phyloP scores from a whole-genome alignment of 345 rosid genomes.

The Barbarea vulgaris region DNA sequence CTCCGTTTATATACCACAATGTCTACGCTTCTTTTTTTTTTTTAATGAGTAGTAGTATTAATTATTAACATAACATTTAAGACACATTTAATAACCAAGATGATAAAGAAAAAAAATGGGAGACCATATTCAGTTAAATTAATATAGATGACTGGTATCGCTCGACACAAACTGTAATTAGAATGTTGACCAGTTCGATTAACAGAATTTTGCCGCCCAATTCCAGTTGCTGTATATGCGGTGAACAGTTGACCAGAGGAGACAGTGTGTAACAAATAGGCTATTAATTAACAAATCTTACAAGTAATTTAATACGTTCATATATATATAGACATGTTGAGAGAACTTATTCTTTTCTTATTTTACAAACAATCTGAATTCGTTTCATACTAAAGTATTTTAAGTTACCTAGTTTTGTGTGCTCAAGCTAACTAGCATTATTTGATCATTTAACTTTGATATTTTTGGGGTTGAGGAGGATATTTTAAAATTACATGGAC shows the following conservation, averaged over 20 bases:
- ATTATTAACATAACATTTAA: conserved; percentile 13
- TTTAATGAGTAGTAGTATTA: not conserved
- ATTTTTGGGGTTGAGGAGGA: not conserved
- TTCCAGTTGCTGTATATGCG: conserved; percentile 19
- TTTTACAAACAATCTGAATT: conserved; percentile 33
- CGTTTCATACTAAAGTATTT: conserved; percentile 11
- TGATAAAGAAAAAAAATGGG: not conserved
- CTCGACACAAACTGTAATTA: conserved; percentile 20
- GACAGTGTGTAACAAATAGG: conserved; percentile 31
- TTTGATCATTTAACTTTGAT: not conserved
- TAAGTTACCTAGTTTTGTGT: not conserved
- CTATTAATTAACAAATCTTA: conserved; percentile 29
- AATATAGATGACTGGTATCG: not conserved
- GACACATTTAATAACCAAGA: conserved; percentile 13
- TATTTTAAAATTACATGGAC: not conserved
- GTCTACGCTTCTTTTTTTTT: not conserved
- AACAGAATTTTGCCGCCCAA: conserved; percentile 34
- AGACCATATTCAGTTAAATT: conserved; percentile 3
- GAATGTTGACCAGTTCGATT: conserved; percentile 27
- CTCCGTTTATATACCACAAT: conserved; percentile 4
- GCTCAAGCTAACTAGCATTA: not conserved
- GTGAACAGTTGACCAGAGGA: conserved; percentile 38
- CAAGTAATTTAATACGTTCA: conserved; percentile 15
- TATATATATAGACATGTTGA: conserved; percentile 22
- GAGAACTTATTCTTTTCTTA: conserved; percentile 13